A percentile compares a stretch with the other conserved stretches of the same genome.
phyloP scores from a whole-genome alignment of 139 green algal species.

The Edaphochlamys debaryana region DNA sequence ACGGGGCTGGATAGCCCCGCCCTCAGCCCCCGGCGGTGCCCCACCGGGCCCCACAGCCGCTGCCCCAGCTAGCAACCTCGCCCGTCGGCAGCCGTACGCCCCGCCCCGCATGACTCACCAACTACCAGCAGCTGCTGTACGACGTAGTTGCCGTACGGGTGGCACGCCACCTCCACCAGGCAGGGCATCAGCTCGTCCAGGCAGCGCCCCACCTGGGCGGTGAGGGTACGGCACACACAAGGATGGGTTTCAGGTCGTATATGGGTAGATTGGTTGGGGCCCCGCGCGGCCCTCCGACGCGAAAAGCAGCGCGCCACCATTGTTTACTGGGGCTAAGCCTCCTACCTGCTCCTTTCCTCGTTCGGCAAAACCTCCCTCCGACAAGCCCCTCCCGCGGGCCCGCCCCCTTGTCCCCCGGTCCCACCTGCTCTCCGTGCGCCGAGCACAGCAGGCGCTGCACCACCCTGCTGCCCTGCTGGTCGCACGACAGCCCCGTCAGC shows the following conservation, averaged over 20 bases:
- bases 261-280: neutral
- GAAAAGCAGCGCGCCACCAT: too few relatives aligned
- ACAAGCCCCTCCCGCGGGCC: too few relatives aligned
- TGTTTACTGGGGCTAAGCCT: too few relatives aligned
- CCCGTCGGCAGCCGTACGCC: too few relatives aligned
- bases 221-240: neutral
- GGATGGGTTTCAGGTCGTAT: neutral
- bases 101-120: neutral
- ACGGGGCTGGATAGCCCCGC: too few relatives aligned
- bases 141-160: conserved; percentile 42
- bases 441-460: conserved; percentile 29
- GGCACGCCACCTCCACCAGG: conserved; percentile 5
- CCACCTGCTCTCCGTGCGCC: conserved; percentile 26
- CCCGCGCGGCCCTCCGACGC: too few relatives aligned
- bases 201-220: conserved; percentile 30
- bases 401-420: too few relatives aligned
- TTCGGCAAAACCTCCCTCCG: too few relatives aligned
- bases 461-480: conserved; percentile 37
- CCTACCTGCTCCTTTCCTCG: too few relatives aligned
- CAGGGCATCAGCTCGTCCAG: conserved; percentile 37
- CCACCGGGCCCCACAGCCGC: too few relatives aligned
- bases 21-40: too few relatives aligned
- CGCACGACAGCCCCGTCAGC: neutral
- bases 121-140: conserved; percentile 35
- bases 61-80: too few relatives aligned